Evolutionary conservation across 2,329 filamentous ascomycete species (phyloP).

Genomic region (Trichoderma sp.): DNA sequence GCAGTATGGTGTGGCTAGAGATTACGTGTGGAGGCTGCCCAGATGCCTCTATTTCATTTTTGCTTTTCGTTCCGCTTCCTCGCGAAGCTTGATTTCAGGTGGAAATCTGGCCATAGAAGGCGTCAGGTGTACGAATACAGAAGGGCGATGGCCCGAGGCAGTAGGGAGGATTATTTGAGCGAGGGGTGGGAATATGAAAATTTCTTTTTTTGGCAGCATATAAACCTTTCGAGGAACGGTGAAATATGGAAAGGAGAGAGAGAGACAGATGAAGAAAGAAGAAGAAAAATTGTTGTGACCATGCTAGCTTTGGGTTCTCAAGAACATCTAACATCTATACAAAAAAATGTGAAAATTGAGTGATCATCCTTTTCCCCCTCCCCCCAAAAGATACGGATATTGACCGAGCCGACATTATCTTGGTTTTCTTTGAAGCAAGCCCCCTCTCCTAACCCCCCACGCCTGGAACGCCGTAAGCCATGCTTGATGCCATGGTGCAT

Average conservation of each 20-base stretch:
- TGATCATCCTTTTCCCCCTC: not conserved
- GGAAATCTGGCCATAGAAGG: constrained; percentile 12
- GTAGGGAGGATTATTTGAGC: constrained; percentile 22
- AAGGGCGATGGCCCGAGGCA: constrained; percentile 25
- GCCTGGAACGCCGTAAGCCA: constrained; percentile 31
- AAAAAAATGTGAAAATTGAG: constrained; percentile 11
- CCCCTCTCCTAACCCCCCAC: constrained; percentile 26
- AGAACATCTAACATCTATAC: constrained; percentile 12
- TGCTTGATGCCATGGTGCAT: constrained; percentile 21
- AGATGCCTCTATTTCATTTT: not conserved
- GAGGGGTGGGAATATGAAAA: not conserved
- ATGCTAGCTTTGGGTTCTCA: constrained; percentile 11
- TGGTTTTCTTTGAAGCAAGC: constrained; percentile 27
- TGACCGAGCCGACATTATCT: not conserved
- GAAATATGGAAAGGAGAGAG: constrained; percentile 16
- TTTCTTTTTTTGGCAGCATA: not conserved
- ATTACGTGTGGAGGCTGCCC: not conserved
- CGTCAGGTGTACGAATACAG: constrained; percentile 25
- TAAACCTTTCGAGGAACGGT: constrained; percentile 10
- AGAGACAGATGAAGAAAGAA: not conserved
- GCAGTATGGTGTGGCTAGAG: not conserved
- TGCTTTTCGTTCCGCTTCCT: not conserved
- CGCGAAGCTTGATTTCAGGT: not conserved
- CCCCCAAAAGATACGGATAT: not conserved
- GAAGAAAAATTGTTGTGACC: constrained; percentile 6